phyloP scores from a whole-genome alignment of 176 grass and related monocot genomes.

The Pharus latifolius region DNA sequence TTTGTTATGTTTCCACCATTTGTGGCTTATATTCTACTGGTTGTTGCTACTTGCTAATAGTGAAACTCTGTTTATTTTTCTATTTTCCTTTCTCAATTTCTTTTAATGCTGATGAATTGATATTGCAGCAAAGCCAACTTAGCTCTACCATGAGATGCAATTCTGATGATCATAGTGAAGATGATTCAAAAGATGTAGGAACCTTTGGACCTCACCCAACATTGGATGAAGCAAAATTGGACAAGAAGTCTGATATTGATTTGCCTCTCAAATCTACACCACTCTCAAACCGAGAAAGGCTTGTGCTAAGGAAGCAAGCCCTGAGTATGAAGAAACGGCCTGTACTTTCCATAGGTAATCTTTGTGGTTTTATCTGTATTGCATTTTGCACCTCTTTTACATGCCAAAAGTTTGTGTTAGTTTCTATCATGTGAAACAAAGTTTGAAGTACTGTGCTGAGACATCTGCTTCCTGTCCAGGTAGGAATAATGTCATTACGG shows the following conservation, averaged over 20 bases:
- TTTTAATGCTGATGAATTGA: constrained; percentile 1
- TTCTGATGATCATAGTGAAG: constrained; percentile 17
- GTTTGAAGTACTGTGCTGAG: not conserved
- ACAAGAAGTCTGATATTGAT: constrained; percentile 14
- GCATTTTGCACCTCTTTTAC: not conserved
- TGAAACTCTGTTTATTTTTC: no score
- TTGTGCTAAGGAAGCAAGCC: constrained; percentile 84
- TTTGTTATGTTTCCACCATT: not conserved
- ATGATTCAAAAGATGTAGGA: not conserved
- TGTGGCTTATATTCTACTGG: not conserved
- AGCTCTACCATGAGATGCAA: constrained; percentile 13
- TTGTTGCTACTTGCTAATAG: no score
- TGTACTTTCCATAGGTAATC: constrained; percentile 71
- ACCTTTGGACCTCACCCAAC: not conserved
- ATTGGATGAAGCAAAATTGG: not conserved
- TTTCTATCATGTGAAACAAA: not conserved
- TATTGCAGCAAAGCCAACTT: constrained; percentile 32
- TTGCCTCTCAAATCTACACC: constrained; percentile 36
- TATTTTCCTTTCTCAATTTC: not conserved
- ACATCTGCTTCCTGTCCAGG: constrained; percentile 42
- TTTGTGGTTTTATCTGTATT: not conserved
- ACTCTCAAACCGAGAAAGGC: constrained; percentile 88
- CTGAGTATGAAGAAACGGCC: constrained; percentile 73
- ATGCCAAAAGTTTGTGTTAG: not conserved
- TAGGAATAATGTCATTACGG: constrained; percentile 72